phyloP scores from a whole-genome alignment of 2,329 filamentous ascomycete genomes.

The Diaporthe aspalathi region DNA sequence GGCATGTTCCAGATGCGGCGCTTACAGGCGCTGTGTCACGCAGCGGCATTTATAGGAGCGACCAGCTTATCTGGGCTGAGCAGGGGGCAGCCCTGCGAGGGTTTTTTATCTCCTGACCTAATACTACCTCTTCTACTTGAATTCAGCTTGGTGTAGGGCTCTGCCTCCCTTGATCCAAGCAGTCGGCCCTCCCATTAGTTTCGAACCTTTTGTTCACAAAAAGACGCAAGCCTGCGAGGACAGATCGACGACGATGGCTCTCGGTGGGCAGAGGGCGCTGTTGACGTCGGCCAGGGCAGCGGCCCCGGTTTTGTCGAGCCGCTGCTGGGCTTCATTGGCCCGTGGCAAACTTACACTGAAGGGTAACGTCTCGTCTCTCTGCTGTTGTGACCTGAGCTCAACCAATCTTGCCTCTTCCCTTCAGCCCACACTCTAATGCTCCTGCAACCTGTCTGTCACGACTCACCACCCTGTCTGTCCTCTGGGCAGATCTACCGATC shows the following conservation, averaged over 20 bases:
- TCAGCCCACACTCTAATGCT: constrained; percentile 17
- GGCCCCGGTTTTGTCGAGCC: constrained; percentile 19
- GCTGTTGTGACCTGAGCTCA: too few species aligned
- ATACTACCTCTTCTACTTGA: not conserved
- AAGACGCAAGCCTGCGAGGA: not conserved
- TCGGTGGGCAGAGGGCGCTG: constrained; percentile 13
- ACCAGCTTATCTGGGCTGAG: not conserved
- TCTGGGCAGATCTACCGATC: constrained; percentile 5
- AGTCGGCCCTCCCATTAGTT: not conserved
- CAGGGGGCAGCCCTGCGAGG: constrained; percentile 5
- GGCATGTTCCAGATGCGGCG: not conserved
- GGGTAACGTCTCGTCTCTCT: constrained; percentile 8
- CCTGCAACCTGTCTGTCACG: not conserved
- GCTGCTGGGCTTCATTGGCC: constrained; percentile 18
- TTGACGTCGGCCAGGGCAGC: not conserved
- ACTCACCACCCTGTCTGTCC: too few species aligned
- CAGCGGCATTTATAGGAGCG: not conserved
- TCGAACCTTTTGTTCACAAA: not conserved
- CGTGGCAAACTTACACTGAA: constrained; percentile 17
- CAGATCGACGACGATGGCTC: constrained; percentile 15
- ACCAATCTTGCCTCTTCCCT: constrained; percentile 2
- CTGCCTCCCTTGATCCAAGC: not conserved
- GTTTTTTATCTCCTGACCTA: constrained; percentile 6
- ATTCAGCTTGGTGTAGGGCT: not conserved
- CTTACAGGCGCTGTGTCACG: not conserved